Evolutionary conservation across 164 flowering plant genomes (phyloP).

Genomic region (Cinnamomum chago): DNA sequence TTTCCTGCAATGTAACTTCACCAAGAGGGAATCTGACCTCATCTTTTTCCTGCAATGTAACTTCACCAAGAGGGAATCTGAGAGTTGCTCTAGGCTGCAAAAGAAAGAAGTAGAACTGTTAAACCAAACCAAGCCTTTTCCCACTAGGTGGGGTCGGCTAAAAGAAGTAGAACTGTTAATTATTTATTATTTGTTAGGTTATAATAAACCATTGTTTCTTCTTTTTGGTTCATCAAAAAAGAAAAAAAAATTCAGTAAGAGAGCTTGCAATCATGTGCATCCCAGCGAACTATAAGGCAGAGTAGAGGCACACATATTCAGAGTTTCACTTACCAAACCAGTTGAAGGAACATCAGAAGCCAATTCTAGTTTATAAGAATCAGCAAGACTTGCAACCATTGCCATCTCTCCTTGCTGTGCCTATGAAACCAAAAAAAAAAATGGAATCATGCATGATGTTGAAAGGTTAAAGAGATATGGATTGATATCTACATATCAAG

Average conservation of each 20-base stretch:
- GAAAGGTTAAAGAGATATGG: not conserved
- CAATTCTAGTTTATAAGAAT: slow-evolving; percentile 60
- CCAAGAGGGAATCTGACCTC: slow-evolving; percentile 82
- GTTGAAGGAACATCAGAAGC: slow-evolving; percentile 69
- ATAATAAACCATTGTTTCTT: not conserved
- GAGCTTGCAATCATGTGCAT: not conserved
- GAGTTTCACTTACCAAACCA: slow-evolving; percentile 58
- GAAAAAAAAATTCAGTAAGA: not conserved
- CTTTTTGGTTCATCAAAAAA: not conserved
- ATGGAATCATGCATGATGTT: not conserved
- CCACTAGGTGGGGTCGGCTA: no score
- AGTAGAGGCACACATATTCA: slow-evolving; percentile 3
- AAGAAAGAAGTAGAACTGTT: not conserved
- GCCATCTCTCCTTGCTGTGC: slow-evolving; percentile 77
- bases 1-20: slow-evolving; percentile 79
- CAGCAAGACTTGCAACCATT: slow-evolving; percentile 56
- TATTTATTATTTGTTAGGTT: not conserved
- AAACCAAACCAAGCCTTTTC: no score
- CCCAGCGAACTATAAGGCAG: not conserved
- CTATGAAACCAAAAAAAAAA: slow-evolving; percentile 22
- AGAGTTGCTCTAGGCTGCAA: slow-evolving; percentile 86
- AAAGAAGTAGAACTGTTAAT: not conserved
- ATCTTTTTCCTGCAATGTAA: slow-evolving; percentile 72
- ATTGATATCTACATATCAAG: not conserved
- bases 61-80: slow-evolving; percentile 79